Evolutionary conservation across 2,329 filamentous ascomycete genomes (phyloP).

Genomic region (Emmonsia crescens): DNA sequence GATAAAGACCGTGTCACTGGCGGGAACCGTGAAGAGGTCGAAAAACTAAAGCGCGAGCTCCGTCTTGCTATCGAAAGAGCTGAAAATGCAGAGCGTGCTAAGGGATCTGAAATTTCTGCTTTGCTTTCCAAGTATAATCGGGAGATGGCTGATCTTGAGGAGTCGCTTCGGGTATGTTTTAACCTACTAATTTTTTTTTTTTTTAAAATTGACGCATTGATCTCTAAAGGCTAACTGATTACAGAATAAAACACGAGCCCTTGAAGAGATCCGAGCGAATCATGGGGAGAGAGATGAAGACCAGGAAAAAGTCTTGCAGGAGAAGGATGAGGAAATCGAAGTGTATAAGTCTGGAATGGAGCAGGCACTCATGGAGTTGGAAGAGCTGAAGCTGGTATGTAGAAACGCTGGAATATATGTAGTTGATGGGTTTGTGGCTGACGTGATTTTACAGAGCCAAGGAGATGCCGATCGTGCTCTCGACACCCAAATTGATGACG

Average conservation of each 20-base stretch:
- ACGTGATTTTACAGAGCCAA: slow-evolving; percentile 42
- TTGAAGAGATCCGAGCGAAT: slow-evolving; percentile 73
- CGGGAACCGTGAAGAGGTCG: slow-evolving; percentile 81
- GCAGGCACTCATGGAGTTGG: slow-evolving; percentile 83
- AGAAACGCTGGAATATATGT: not conserved
- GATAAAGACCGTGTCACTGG: slow-evolving; percentile 80
- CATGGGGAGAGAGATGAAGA: slow-evolving; percentile 73
- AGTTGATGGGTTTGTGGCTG: not conserved
- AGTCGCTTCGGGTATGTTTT: slow-evolving; percentile 54
- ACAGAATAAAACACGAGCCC: slow-evolving; percentile 73
- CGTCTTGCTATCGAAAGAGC: slow-evolving; percentile 83
- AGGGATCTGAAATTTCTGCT: slow-evolving; percentile 87
- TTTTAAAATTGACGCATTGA: not conserved
- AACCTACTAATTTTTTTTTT: not conserved
- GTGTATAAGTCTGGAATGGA: slow-evolving; percentile 98
- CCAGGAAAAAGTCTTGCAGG: slow-evolving; percentile 70
- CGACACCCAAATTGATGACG: slow-evolving; percentile 81
- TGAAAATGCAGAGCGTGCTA: slow-evolving; percentile 83
- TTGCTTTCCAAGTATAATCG: slow-evolving; percentile 95
- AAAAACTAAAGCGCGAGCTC: slow-evolving; percentile 88
- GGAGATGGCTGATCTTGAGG: slow-evolving; percentile 93
- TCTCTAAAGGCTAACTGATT: slow-evolving; percentile 14
- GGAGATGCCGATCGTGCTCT: slow-evolving; percentile 68
- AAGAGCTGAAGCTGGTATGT: slow-evolving; percentile 60
- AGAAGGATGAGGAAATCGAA: slow-evolving; percentile 96